A percentile compares a stretch with the other conserved stretches of the same genome.
phyloP scores from a whole-genome alignment of 202 grass and related monocot species.

The Zoysia matrella region DNA sequence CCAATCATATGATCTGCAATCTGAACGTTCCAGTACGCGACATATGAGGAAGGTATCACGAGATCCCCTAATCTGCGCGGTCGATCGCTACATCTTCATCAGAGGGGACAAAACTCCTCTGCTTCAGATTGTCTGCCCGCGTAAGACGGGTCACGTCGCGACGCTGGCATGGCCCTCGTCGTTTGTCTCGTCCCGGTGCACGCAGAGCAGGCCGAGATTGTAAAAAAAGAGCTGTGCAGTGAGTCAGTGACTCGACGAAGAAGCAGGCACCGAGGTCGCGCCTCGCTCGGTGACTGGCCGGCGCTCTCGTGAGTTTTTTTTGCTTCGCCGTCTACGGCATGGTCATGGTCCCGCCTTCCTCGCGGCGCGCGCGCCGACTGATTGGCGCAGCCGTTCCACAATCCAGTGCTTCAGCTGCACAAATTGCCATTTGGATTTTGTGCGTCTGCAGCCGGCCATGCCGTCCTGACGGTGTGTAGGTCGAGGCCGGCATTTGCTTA shows the following conservation, averaged over 20 bases:
- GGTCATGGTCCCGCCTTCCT: too few species aligned
- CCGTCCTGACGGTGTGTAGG: constrained; percentile 6
- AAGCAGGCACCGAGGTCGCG: constrained; percentile 15
- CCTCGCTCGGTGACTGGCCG: neutral
- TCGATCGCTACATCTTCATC: neutral
- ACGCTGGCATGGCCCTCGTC: neutral
- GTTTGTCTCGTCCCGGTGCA: constrained; percentile 17
- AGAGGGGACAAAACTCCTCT: neutral
- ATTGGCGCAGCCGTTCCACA: neutral
- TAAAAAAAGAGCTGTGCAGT: neutral
- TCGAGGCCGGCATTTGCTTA: neutral
- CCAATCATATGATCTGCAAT: too few species aligned
- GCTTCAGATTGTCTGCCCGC: constrained; percentile 1
- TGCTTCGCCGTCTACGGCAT: too few species aligned
- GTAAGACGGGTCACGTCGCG: constrained; percentile 21
- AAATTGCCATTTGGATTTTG: neutral
- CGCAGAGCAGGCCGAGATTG: neutral
- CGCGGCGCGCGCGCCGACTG: too few species aligned
- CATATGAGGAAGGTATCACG: constrained; percentile 21
- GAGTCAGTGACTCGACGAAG: neutral
- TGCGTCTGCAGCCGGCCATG: neutral
- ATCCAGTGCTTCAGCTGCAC: neutral
- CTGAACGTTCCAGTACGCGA: too few species aligned
- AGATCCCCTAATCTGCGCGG: neutral
- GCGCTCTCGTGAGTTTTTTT: neutral